Percentiles rank a stretch among this genome's conserved stretches.
Evolutionary conservation across 257 asterid genomes (phyloP).

Genomic region (Jasminum sambac): DNA sequence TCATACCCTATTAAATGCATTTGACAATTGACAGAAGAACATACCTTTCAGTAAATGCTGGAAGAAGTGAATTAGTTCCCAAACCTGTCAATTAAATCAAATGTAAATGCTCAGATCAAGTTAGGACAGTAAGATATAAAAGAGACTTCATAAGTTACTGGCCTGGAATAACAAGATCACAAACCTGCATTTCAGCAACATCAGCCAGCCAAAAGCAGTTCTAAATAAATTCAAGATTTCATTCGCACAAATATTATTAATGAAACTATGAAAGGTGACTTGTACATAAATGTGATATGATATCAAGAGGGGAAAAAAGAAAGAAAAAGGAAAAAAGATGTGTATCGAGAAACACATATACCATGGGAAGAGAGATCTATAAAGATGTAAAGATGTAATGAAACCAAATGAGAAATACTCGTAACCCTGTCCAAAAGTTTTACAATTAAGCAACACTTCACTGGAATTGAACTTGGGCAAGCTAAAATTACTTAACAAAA

Average conservation of each 20-base stretch:
- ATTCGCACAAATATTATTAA: not conserved
- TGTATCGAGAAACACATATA: not conserved
- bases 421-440: slow-evolving; percentile 1
- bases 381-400: slow-evolving; percentile 18
- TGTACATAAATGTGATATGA: not conserved
- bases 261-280: not conserved
- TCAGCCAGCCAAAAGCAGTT: no score
- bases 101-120: slow-evolving; percentile 4
- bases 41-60: slow-evolving; percentile 13
- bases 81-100: slow-evolving; percentile 21
- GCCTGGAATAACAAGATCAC: not conserved
- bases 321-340: no score
- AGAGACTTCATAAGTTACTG: slow-evolving; percentile 1
- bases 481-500: not conserved
- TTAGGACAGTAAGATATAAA: not conserved
- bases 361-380: slow-evolving; percentile 6
- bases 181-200: no score
- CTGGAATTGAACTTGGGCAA: not conserved
- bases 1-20: not conserved
- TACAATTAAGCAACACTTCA: slow-evolving; percentile 1
- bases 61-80: slow-evolving; percentile 7
- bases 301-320: not conserved
- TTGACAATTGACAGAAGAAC: not conserved
- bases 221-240: slow-evolving; percentile 6
- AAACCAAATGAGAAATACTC: slow-evolving; percentile 2